Base-by-base conservation (phyloP, 192 early-diverging fungal species). In the Gryganskiella cystojenkinii region DNA sequence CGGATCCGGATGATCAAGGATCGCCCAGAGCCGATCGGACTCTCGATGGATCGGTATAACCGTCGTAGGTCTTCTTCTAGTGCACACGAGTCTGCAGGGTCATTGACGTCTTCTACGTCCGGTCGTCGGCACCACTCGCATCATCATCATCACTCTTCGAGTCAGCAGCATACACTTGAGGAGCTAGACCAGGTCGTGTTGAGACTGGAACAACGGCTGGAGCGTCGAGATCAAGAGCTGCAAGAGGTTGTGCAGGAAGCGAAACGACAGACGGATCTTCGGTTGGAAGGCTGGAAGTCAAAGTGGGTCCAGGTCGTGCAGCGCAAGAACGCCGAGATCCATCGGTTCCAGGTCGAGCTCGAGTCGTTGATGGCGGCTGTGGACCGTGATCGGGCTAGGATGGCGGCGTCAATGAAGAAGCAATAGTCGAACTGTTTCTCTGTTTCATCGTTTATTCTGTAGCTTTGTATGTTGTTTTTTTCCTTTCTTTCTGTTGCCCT, bases 281-380 rank as follows among this genome's bases (percentile, higher is more conserved):
- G 74, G 28, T 47, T 78, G 31, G 74, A 78, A 45, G 74, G 61
- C 2, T 78, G 74, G 74, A 78, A 78, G 34, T 51, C 74, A 46
- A 78, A 78, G 33, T 78, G 74, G 74, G 74, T 78, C 5, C 74
- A 78, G 33, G 74, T 78, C 4, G 74, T 78, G 3, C 74, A 78
- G 46, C 74, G 74, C 53, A 78, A 78, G 61, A 78, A 78, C 51
- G 74, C 74, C 31, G 74, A 78, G 50, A 78, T 78, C 22, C 65
- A 78, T 33, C 64, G 73, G 30, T 76, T 76, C 54, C 73, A 76
- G 50, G 60, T 69, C 3, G 74, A 69, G 47, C 74, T 78, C 40
- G 73, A 76, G 60, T 62, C 64, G 9, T 15, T 76, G 22, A 76
- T 76, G 73, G 65, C 64, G 14, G 73, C 73, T 31, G 73, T 76